Base-by-base conservation (phyloP, 2,329 filamentous ascomycete species). In the Aspergillus candidus region DNA sequence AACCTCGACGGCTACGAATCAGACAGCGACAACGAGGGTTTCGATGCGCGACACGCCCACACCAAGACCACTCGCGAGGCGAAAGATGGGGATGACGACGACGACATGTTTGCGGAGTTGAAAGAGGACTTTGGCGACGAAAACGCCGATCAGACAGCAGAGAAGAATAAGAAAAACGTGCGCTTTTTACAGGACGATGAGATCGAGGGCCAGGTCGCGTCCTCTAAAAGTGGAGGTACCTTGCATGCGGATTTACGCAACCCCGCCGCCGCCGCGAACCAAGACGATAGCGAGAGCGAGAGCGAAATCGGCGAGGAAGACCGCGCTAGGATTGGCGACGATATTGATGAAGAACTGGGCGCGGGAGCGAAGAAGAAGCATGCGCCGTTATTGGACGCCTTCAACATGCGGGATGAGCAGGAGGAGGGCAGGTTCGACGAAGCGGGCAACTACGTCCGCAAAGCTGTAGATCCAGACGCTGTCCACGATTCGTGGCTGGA, bases 1-100 rank as follows among this genome's bases (percentile, higher is more conserved):
- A 96, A 97, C 60, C 82, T 98, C 33, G 93, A 97, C 60, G 93
- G 93, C 40, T 98, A 97, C 70, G 91, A 97, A 56, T 93, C 86
- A 8, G 93, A 98, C 67, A 82, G 78, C 45, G 94, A 91, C 41
- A 91, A 94, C 52, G 93, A 97, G 61, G 89, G 86, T 35, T 94
- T 95, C 65, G 80, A 93, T 55, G 78, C 78, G 29, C 79, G 86
- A 40, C 22, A 27, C 22, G 84, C 86, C 5, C 80, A 83, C 46
- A 76, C 77, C 44, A 78, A 78, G 51, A 69, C 70, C 4, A 71
- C 51, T 13, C 58, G 53, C 14, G 54, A 55, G 34, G 55, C 53
- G 22, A 54, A 62, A 38, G 40, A 71, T 13, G 67, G 70, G 41
- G 66, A 65, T 3, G 66, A 71, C 10, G 69, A 68, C n/a, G 67